These are phyloP conservation scores for Podospora australis DNA, from an alignment of 495 filamentous ascomycete genomes.

Conservation along the genomic window DNA sequence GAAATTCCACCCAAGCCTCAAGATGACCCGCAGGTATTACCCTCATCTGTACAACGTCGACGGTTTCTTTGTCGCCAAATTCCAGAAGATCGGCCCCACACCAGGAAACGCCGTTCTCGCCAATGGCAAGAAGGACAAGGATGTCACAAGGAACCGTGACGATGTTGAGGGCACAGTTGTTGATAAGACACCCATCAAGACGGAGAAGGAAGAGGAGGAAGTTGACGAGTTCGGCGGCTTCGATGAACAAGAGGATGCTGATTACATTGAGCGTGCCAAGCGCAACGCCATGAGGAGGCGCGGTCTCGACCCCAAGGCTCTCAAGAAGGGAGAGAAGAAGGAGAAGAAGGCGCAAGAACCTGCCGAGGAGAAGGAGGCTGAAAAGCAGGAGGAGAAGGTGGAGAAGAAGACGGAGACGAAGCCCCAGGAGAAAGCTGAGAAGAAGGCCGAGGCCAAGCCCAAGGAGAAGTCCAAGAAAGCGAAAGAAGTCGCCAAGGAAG, in stretches of 20 bases:
- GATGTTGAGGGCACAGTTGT: slow-evolving; percentile 35
- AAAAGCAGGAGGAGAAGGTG: slow-evolving; percentile 6
- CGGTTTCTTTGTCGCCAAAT: slow-evolving; percentile 96
- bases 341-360: slow-evolving; percentile 6
- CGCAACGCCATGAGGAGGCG: slow-evolving; percentile 50
- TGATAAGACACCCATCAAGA: slow-evolving; percentile 45
- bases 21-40: slow-evolving; percentile 82
- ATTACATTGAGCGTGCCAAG: slow-evolving; percentile 70
- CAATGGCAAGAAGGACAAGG: slow-evolving; percentile 31
- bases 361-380: slow-evolving; percentile 3
- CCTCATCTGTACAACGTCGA: slow-evolving; percentile 95
- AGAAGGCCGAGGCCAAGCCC: slow-evolving; percentile 13
- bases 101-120: slow-evolving; percentile 48
- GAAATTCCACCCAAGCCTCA: slow-evolving; percentile 78
- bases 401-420: slow-evolving; percentile 9
- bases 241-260: slow-evolving; percentile 75
- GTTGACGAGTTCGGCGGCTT: slow-evolving; percentile 75
- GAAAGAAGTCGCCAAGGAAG: slow-evolving; percentile 12
- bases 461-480: slow-evolving; percentile 18
- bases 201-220: slow-evolving; percentile 34
- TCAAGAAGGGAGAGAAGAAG: slow-evolving; percentile 25
- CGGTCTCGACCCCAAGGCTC: slow-evolving; percentile 47
- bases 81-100: slow-evolving; percentile 83
- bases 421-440: slow-evolving; percentile 19
- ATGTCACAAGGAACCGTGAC: slow-evolving; percentile 13